Percentiles rank a stretch among this genome's conserved stretches.
Conservation (phyloP, 2,329 filamentous ascomycete species). For the Cordyceps cateniannulata region DNA sequence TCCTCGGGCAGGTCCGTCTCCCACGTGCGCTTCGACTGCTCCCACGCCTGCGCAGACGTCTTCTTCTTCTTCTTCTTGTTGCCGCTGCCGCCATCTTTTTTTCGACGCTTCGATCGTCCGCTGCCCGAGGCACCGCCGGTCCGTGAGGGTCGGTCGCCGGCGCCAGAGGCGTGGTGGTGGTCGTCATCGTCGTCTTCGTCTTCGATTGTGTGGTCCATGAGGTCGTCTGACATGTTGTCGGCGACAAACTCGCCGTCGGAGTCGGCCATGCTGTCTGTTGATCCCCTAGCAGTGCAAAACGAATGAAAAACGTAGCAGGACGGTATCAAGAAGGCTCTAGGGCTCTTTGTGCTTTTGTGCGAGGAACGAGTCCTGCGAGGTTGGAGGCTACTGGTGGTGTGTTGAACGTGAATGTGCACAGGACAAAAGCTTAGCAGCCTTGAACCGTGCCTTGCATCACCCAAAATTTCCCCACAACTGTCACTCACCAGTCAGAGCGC, state of each 20-base stretch:
- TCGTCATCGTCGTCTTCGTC: constrained; percentile 24
- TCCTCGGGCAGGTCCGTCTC: constrained; percentile 64
- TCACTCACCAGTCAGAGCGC: constrained; percentile 6
- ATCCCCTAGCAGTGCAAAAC: neutral
- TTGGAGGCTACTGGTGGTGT: neutral
- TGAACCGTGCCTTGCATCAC: neutral
- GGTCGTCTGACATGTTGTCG: constrained; percentile 57
- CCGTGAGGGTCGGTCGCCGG: constrained; percentile 20
- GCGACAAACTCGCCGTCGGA: constrained; percentile 65
- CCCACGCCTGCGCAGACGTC: constrained; percentile 52
- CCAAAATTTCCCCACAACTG: constrained; percentile 7
- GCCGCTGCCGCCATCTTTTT: neutral
- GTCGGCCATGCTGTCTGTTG: constrained; percentile 54
- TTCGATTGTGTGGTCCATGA: constrained; percentile 42
- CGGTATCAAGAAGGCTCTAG: neutral
- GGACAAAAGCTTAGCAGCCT: constrained; percentile 6
- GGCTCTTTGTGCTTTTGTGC: neutral
- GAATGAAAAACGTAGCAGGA: neutral
- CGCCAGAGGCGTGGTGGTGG: constrained; percentile 15
- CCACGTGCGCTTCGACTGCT: constrained; percentile 61
- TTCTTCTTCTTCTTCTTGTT: constrained; percentile 21
- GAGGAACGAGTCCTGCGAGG: neutral
- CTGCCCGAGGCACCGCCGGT: constrained; percentile 19
- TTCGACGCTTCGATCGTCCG: constrained; percentile 10
- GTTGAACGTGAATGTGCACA: constrained; percentile 1